Evolutionary conservation across 2,329 filamentous ascomycete genomes (phyloP).

Genomic region (Trichoderma lentiforme): DNA sequence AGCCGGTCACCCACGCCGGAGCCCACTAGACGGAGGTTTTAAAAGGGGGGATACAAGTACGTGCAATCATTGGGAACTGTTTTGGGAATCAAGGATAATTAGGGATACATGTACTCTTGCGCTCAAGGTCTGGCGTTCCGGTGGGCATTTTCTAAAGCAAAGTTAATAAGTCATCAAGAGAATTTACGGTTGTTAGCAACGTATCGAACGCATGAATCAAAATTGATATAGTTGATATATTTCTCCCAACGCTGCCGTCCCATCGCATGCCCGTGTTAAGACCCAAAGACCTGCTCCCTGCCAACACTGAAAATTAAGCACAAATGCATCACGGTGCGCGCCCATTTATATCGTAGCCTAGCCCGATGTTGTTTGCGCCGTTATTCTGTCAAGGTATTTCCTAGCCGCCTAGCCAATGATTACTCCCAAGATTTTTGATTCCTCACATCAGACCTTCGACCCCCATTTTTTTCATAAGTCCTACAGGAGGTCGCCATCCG

Average conservation of each 20-base stretch:
- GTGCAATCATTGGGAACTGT: background rate
- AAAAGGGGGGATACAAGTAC: constrained; percentile 24
- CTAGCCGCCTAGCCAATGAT: constrained; percentile 13
- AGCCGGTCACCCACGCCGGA: constrained; percentile 83
- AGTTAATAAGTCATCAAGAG: background rate
- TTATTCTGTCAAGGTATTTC: constrained; percentile 15
- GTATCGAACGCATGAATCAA: background rate
- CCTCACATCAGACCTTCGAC: background rate
- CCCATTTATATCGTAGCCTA: constrained; percentile 18
- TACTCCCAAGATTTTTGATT: background rate
- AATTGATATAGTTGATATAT: constrained; percentile 18
- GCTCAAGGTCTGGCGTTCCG: constrained; percentile 10
- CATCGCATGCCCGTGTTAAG: constrained; percentile 14
- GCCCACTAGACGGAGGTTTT: constrained; percentile 70
- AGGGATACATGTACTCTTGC: constrained; percentile 5
- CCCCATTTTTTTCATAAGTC: background rate
- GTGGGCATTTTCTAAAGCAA: background rate
- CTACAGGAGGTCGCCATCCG: constrained; percentile 3
- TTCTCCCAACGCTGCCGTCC: constrained; percentile 6
- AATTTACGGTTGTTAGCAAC: background rate
- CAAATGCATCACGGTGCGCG: constrained; percentile 12
- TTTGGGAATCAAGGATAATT: constrained; percentile 2
- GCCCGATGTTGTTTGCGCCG: constrained; percentile 16
- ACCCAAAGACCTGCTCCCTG: constrained; percentile 13
- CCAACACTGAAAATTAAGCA: constrained; percentile 15